These are phyloP conservation scores for Sporisorium scitamineum DNA, from an alignment of 1,284 basidiomycete species.

Conservation along the genomic window DNA sequence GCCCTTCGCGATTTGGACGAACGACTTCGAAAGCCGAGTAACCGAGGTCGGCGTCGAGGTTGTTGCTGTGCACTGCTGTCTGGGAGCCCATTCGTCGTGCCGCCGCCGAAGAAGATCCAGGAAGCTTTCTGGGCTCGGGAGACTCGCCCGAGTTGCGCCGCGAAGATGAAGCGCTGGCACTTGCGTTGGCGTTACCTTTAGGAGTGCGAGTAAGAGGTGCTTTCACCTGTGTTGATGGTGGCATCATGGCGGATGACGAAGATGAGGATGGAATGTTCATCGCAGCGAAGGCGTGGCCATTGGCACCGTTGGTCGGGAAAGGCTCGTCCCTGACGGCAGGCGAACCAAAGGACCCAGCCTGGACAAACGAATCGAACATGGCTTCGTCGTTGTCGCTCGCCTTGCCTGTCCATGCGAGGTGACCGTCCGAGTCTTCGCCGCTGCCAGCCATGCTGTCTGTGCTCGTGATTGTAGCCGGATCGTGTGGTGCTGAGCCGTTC, in stretches of 20 bases:
- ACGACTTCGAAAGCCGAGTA: conserved; percentile 58
- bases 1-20: conserved; percentile 51
- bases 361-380: conserved; percentile 64
- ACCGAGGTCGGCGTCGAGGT: conserved; percentile 58
- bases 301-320: conserved; percentile 18
- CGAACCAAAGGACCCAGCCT: conserved; percentile 57
- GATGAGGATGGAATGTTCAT: conserved; percentile 30
- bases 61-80: conserved; percentile 55
- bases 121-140: conserved; percentile 34
- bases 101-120: conserved; percentile 19
- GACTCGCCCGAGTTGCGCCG: conserved; percentile 53
- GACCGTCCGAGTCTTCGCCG: conserved; percentile 48
- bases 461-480: conserved; percentile 19
- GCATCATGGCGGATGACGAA: conserved; percentile 34
- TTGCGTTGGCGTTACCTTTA: conserved; percentile 14
- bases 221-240: conserved; percentile 26
- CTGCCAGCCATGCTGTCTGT: conserved; percentile 38
- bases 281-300: conserved; percentile 28
- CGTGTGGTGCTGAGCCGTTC: conserved; percentile 26
- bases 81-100: conserved; percentile 40
- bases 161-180: conserved; percentile 39
- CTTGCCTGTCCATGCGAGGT: conserved; percentile 35
- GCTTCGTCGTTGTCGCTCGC: conserved; percentile 55
- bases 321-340: conserved; percentile 28
- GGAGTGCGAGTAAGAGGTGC: conserved; percentile 1